Percentiles rank a stretch among this genome's conserved stretches.
phyloP scores from a whole-genome alignment of 305 asterid genomes.

The Fraxinus velutina region DNA sequence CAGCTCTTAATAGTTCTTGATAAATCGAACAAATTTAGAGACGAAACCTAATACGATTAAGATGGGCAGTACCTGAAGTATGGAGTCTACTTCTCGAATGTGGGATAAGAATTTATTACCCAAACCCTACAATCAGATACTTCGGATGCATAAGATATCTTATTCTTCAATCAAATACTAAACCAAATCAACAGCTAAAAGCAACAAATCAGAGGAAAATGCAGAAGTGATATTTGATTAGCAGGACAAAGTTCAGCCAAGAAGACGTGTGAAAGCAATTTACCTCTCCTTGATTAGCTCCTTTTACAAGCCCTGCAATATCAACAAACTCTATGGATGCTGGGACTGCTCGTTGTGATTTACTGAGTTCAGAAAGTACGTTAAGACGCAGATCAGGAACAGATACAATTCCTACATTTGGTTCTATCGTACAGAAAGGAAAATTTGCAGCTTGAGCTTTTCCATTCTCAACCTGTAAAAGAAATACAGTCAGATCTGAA shows the following conservation, averaged over 20 bases:
- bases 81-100: slow-evolving; percentile 93
- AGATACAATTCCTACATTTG: slow-evolving; percentile 90
- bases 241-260: slow-evolving; percentile 11
- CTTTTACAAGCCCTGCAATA: slow-evolving; percentile 96
- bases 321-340: slow-evolving; percentile 97
- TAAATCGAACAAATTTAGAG: slow-evolving; percentile 1
- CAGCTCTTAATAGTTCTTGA: slow-evolving; percentile 6
- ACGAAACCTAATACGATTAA: not conserved
- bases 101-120: slow-evolving; percentile 93
- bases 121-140: slow-evolving; percentile 65
- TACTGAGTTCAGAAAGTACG: slow-evolving; percentile 78
- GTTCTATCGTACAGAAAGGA: slow-evolving; percentile 94
- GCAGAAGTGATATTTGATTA: slow-evolving; percentile 1
- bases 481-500: slow-evolving; percentile 17
- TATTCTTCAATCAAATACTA: not conserved
- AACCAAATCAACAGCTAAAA: slow-evolving; percentile 18
- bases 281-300: slow-evolving; percentile 99
- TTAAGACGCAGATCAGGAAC: slow-evolving; percentile 87
- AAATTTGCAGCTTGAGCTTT: slow-evolving; percentile 97
- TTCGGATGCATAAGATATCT: slow-evolving; percentile 12
- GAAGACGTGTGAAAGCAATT: slow-evolving; percentile 21
- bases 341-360: slow-evolving; percentile 75
- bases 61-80: slow-evolving; percentile 64
- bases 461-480: slow-evolving; percentile 84
- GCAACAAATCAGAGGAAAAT: slow-evolving; percentile 5